Evolutionary conservation across 257 asterid genomes (phyloP).

Genomic region (Solanum clarkiae): DNA sequence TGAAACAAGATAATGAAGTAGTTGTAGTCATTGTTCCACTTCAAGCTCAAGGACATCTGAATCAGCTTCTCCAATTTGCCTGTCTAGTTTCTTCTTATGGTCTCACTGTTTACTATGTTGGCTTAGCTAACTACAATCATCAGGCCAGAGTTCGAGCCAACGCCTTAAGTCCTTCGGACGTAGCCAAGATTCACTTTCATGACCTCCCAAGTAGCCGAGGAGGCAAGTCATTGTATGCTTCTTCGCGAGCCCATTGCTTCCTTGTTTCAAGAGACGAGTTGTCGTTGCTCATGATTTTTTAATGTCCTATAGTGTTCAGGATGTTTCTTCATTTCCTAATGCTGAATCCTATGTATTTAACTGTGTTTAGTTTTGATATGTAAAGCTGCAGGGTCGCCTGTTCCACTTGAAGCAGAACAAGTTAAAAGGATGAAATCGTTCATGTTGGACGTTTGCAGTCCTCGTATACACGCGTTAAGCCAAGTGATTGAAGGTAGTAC

Average conservation of each 20-base stretch:
- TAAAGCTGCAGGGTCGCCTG: conserved; percentile 8
- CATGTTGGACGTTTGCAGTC: not conserved
- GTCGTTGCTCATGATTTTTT: too few relatives aligned
- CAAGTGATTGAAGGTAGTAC: not conserved
- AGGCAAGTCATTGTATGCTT: too few relatives aligned
- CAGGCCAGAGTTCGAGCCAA: not conserved
- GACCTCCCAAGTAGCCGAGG: too few relatives aligned
- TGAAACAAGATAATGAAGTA: not conserved
- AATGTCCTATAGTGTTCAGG: too few relatives aligned
- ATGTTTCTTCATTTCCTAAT: too few relatives aligned
- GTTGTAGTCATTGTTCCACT: not conserved
- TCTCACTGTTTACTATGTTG: not conserved
- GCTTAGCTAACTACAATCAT: not conserved
- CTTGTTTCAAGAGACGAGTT: too few relatives aligned
- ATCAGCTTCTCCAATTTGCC: not conserved
- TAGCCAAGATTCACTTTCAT: too few relatives aligned
- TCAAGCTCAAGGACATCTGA: not conserved
- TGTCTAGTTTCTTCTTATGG: not conserved
- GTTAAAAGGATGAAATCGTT: not conserved
- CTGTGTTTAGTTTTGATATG: conserved; percentile 12
- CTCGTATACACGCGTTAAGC: not conserved
- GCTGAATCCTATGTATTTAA: too few relatives aligned
- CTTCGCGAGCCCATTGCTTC: too few relatives aligned
- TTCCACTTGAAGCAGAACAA: conserved; percentile 5
- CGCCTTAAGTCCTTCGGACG: too few relatives aligned